Percentiles rank a stretch among this genome's conserved stretches.
phyloP scores from a whole-genome alignment of 495 filamentous ascomycete species.

The Aspergillus saccharolyticus region DNA sequence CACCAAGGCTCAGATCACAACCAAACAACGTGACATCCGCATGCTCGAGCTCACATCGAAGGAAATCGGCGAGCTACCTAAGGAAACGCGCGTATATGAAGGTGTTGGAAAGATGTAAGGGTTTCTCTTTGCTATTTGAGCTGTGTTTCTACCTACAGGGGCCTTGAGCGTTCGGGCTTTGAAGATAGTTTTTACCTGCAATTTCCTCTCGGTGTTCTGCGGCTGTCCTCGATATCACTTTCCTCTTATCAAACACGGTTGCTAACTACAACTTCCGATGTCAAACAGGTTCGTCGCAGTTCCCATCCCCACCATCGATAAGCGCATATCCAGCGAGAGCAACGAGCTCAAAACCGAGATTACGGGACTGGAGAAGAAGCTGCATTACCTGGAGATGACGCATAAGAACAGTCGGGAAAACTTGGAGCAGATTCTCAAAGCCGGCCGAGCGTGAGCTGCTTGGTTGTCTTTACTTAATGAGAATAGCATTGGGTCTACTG shows the following conservation, averaged over 20 bases:
- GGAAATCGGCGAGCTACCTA: slow-evolving; percentile 74
- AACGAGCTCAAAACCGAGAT: slow-evolving; percentile 72
- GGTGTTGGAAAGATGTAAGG: slow-evolving; percentile 93
- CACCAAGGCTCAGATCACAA: slow-evolving; percentile 77
- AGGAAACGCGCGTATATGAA: slow-evolving; percentile 80
- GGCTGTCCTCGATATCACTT: background rate
- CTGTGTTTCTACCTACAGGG: background rate
- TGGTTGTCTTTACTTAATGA: background rate
- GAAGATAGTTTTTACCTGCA: background rate
- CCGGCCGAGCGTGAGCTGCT: slow-evolving; percentile 33
- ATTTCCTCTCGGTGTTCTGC: slow-evolving; percentile 3
- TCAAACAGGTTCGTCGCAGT: slow-evolving; percentile 74
- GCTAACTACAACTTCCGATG: no score
- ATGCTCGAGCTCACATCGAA: slow-evolving; percentile 82
- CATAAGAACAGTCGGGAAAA: slow-evolving; percentile 87
- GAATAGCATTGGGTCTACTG: background rate
- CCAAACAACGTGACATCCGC: slow-evolving; percentile 83
- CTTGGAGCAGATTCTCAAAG: slow-evolving; percentile 76
- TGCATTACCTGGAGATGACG: slow-evolving; percentile 91
- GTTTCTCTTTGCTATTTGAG: background rate
- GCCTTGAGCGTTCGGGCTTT: background rate
- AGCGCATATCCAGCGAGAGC: slow-evolving; percentile 69
- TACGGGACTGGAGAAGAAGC: slow-evolving; percentile 75
- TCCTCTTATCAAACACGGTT: background rate
- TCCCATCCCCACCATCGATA: slow-evolving; percentile 66